Evolutionary conservation across 495 filamentous ascomycete species (phyloP).

Genomic region (Aspergillus affinis): DNA sequence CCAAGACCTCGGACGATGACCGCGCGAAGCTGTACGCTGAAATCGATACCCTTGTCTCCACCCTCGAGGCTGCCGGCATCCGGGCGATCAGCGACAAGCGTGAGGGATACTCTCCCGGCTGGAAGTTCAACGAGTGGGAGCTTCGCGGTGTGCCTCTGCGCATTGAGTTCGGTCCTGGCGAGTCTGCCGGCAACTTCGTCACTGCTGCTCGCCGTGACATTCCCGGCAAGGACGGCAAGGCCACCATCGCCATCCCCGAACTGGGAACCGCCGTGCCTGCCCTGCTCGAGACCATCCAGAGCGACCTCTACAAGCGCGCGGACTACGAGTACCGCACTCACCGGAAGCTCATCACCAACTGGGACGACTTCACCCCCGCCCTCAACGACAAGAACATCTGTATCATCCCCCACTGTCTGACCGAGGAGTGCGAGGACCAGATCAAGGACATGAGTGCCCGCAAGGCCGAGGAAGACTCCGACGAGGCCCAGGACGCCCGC

Average conservation of each 20-base stretch:
- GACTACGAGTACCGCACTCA: constrained; percentile 73
- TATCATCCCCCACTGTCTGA: constrained; percentile 81
- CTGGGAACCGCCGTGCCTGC: constrained; percentile 68
- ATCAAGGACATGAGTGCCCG: constrained; percentile 87
- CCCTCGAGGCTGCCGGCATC: constrained; percentile 64
- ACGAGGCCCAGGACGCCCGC: constrained; percentile 70
- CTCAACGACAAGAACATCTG: constrained; percentile 90
- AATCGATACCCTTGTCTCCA: constrained; percentile 63
- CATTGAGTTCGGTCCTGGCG: constrained; percentile 93
- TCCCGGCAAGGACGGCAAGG: constrained; percentile 65
- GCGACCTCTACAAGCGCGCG: constrained; percentile 80
- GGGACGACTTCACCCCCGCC: constrained; percentile 84
- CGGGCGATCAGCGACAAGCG: constrained; percentile 74
- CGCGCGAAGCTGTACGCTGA: constrained; percentile 68
- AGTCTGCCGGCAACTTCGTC: constrained; percentile 78
- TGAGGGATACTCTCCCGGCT: constrained; percentile 87
- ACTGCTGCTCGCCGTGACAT: constrained; percentile 84
- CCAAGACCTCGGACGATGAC: constrained; percentile 77
- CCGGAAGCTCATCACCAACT: constrained; percentile 75
- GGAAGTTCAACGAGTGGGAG: constrained; percentile 98
- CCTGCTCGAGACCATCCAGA: constrained; percentile 85
- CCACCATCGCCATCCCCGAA: constrained; percentile 68
- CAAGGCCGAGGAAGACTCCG: constrained; percentile 63
- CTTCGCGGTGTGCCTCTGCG: constrained; percentile 90
- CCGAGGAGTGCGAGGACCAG: constrained; percentile 82